Evolutionary conservation across 768 basidiomycete genomes (phyloP), one percentile per base, ranked within the genome.

Genomic region (Russula abietina): DNA sequence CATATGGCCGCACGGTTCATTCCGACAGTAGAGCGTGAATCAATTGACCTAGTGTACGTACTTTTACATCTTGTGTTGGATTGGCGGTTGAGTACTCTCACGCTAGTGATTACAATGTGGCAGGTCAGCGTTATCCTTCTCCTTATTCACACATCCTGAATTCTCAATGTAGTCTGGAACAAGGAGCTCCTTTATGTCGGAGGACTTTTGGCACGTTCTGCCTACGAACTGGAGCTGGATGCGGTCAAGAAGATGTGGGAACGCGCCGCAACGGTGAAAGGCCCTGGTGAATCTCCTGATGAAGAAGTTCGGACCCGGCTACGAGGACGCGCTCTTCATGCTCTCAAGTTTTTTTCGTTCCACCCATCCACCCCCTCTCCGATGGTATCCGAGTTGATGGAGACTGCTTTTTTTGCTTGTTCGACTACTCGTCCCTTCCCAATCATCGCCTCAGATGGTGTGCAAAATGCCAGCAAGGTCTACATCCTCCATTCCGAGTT

Each of bases 21-120:
- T 61, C 91, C 93, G 10, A 98, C 95, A 0, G 95, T 98, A 9
- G 96, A 98, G 73, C 83, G 96, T 65, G 96, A 98, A 75, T 89
- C 89, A 0, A 88, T 95, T 65, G 93, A 92, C 74, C 77, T 95
- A 32, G 87, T 93, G 87, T 91, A 70, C 73, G 85, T 39, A 26
- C 55, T 52, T 51, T 26, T 26, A 16, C 12, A 48, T 45, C 57
- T 8, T 61, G 24, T 65, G 6, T 58, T 57, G 2, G 32, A 19
- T 30, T 60, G 38, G 60, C 26, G 2, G 38, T 46, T 60, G 45
- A 24, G 8, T 60, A n/a, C 30, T 10, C 22, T 55, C 28, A 55
- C 16, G 52, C 0, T 53, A 92, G 89, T 69, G 93, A 96, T 72
- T 83, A 86, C 53, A 86, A 90, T 71, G 91, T 91, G 30, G 85